Evolutionary conservation across 495 filamentous ascomycete species (phyloP).

Genomic region (Aspergillus bridgeri): DNA sequence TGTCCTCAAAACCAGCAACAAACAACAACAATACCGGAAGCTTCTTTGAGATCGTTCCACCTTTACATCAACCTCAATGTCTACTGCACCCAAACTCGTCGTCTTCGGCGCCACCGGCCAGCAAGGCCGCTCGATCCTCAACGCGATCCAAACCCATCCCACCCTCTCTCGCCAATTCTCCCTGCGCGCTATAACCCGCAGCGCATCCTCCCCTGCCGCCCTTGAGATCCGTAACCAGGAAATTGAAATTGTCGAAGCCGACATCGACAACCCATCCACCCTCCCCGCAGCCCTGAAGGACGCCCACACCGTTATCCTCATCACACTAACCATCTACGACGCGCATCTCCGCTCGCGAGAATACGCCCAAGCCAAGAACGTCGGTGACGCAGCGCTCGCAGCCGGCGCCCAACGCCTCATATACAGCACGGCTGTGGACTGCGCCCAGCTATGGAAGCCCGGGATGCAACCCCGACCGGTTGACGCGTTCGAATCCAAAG

Average conservation of each 20-base stretch:
- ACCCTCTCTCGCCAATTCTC: conserved; percentile 45
- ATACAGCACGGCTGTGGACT: conserved; percentile 43
- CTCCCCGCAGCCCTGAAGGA: conserved; percentile 41
- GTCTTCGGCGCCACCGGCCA: conserved; percentile 63
- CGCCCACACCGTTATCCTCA: conserved; percentile 47
- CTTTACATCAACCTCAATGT: background rate
- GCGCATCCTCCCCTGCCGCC: conserved; percentile 29
- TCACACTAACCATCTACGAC: conserved; percentile 39
- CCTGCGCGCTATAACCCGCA: conserved; percentile 53
- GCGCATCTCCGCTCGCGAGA: conserved; percentile 33
- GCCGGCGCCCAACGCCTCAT: conserved; percentile 47
- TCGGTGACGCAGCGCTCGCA: conserved; percentile 45
- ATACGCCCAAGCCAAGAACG: conserved; percentile 37
- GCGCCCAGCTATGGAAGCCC: conserved; percentile 11
- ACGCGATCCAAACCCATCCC: conserved; percentile 46
- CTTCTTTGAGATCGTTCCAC: too few species aligned
- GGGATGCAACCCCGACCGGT: conserved; percentile 14
- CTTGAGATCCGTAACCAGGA: conserved; percentile 30
- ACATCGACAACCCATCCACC: conserved; percentile 37
- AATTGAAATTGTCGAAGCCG: conserved; percentile 48
- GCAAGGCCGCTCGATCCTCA: conserved; percentile 58
- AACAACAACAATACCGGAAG: too few species aligned
- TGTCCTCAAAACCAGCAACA: too few species aligned
- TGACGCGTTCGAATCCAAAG: conserved; percentile 41
- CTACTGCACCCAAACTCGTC: conserved; percentile 30